A percentile compares a stretch with the other conserved stretches of the same genome.
phyloP scores from a whole-genome alignment of 495 filamentous ascomycete genomes.

The Chaetomidium leptoderma region DNA sequence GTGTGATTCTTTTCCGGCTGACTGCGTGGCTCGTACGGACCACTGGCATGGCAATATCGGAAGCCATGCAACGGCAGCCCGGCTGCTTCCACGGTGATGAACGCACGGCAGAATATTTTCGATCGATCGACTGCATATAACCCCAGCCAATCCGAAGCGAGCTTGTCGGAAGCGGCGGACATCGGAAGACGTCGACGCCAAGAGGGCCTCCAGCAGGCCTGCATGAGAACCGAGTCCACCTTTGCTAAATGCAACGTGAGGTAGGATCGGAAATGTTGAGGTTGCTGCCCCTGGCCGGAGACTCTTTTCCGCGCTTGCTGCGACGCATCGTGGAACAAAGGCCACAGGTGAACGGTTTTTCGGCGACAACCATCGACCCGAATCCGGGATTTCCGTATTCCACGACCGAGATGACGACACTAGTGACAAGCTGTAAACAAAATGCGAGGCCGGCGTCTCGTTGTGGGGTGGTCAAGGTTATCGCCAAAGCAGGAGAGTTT shows the following conservation, averaged over 20 bases:
- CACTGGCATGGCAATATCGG: too few relatives aligned
- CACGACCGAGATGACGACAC: neutral
- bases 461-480: neutral
- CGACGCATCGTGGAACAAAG: neutral
- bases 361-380: neutral
- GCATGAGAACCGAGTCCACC: neutral
- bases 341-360: neutral
- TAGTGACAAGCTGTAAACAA: neutral
- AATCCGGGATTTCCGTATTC: neutral
- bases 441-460: neutral
- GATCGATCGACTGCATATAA: conserved; percentile 12
- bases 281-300: neutral
- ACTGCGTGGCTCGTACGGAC: too few relatives aligned
- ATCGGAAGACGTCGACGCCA: conserved; percentile 12
- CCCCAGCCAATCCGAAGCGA: neutral
- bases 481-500: conserved; percentile 6
- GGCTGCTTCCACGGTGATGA: neutral
- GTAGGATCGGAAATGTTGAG: neutral
- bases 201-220: neutral
- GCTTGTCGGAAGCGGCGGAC: conserved; percentile 6
- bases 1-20: too few relatives aligned
- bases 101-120: neutral
- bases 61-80: too few relatives aligned
- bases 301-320: conserved; percentile 3
- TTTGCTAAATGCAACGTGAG: too few relatives aligned